Conservation (phyloP, 2,329 filamentous ascomycete species). For the Cyclaneusma minus region DNA sequence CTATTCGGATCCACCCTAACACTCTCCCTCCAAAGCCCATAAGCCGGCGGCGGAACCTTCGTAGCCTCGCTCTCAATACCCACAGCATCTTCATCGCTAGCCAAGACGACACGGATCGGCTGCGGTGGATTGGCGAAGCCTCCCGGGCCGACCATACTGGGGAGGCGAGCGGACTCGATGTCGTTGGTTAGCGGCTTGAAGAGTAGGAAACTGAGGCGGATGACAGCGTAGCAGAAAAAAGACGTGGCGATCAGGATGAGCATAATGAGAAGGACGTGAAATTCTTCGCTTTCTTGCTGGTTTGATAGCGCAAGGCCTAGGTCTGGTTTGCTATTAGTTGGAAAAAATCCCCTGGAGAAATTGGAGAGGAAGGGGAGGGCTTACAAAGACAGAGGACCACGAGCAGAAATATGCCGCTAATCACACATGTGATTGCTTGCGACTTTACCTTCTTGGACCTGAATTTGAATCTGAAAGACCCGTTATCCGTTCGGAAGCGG, state of each 20-base stretch:
- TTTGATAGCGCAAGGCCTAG: constrained; percentile 55
- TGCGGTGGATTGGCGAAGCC: constrained; percentile 55
- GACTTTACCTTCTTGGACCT: constrained; percentile 35
- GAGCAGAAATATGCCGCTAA: constrained; percentile 33
- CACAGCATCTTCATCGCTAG: constrained; percentile 56
- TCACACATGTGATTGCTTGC: constrained; percentile 43
- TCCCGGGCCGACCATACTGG: constrained; percentile 35
- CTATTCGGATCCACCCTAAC: constrained; percentile 70
- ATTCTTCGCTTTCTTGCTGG: constrained; percentile 47
- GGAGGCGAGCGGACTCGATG: constrained; percentile 20
- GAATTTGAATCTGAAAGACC: constrained; percentile 40
- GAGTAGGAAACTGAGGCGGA: constrained; percentile 56
- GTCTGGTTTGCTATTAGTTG: constrained; percentile 31
- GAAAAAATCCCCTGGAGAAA: not conserved
- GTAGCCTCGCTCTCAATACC: constrained; percentile 37
- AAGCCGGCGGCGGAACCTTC: constrained; percentile 60
- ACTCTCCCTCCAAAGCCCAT: constrained; percentile 71
- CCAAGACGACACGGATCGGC: constrained; percentile 65
- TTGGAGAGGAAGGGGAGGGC: constrained; percentile 17
- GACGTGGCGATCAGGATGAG: constrained; percentile 59
- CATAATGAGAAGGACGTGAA: constrained; percentile 68
- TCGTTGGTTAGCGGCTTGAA: constrained; percentile 22
- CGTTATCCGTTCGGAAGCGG: constrained; percentile 25
- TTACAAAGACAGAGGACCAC: constrained; percentile 36
- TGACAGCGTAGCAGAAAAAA: constrained; percentile 66